Evolutionary conservation across 352 stramenopile species (phyloP).

Genomic region (Globisporangium takayamanum): DNA sequence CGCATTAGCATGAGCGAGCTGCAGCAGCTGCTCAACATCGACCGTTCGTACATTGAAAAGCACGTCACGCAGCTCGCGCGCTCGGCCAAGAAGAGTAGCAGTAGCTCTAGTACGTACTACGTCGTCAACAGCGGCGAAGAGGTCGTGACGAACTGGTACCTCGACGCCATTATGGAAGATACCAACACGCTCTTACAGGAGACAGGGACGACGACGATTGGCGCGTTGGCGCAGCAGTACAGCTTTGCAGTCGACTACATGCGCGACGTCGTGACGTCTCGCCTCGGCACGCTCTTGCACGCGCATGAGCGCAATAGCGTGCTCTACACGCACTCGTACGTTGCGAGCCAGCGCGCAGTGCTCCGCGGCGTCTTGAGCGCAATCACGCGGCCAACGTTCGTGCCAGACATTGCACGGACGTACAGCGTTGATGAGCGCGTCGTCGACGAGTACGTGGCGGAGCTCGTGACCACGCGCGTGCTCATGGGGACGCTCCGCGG

Average conservation of each 20-base stretch:
- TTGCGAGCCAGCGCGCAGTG: slow-evolving; percentile 50
- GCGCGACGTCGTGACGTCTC: slow-evolving; percentile 55
- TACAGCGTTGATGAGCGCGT: slow-evolving; percentile 64
- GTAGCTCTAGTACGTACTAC: slow-evolving; percentile 33
- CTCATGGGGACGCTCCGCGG: slow-evolving; percentile 60
- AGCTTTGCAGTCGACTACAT: slow-evolving; percentile 82
- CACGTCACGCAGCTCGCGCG: slow-evolving; percentile 42
- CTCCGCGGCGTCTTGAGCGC: slow-evolving; percentile 61
- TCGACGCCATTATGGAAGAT: slow-evolving; percentile 83
- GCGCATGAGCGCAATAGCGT: slow-evolving; percentile 59
- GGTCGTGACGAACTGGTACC: slow-evolving; percentile 72
- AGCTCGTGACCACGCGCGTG: slow-evolving; percentile 47
- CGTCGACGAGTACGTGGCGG: slow-evolving; percentile 44
- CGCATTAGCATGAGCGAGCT: slow-evolving; percentile 64
- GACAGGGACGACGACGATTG: slow-evolving; percentile 53
- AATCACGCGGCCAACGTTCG: slow-evolving; percentile 57
- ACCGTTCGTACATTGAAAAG: slow-evolving; percentile 64
- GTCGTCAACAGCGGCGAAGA: slow-evolving; percentile 74
- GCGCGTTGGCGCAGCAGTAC: slow-evolving; percentile 74
- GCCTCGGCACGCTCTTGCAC: slow-evolving; percentile 54
- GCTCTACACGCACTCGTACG: slow-evolving; percentile 75
- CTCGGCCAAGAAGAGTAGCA: slow-evolving; percentile 10
- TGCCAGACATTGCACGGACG: slow-evolving; percentile 52
- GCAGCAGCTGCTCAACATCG: slow-evolving; percentile 61
- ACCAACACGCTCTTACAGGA: slow-evolving; percentile 73